Evolutionary conservation across 306 rosid genomes (phyloP), one percentile per base, ranked within the genome.

Genomic region (Fragaria vesca): DNA sequence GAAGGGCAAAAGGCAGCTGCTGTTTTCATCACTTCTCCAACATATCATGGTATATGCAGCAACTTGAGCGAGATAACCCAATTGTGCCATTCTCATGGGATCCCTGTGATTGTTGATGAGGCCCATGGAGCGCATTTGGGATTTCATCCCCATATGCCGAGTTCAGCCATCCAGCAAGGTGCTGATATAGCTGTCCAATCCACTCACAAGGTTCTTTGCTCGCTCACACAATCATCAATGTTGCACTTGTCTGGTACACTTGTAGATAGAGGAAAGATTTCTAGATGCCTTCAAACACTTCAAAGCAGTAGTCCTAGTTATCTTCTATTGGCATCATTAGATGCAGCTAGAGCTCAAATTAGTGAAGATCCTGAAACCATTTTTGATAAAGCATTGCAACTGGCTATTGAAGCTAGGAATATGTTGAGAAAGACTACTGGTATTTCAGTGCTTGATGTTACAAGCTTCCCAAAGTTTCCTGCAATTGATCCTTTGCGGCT

Each of bases 91-190:
- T 87, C 89, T 76, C 85, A 46, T 66, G 88, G 85, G 66, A 88
- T 94, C 83, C 97, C 97, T 77, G 78, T 94, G 71, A 88, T 91
- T 12, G 96, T 94, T 40, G 98, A 94, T 82, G 98, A 91, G 87
- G 98, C 98, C 76, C 98, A 94, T 28, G 98, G 97, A 26, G 94
- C 97, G 75, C 97, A 94, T 81, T 84, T 91, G 5, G 98, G 97
- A 65, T 88, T 94, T 76, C 97, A 93, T 77, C 80, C 97, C 38
- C 79, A 84, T 61, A 78, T 90, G 52, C 97, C 97, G 45, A 78
- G 76, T 57, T 90, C 97, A 6, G 96, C 96, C 38, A 90, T 93
- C 75, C 89, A 86, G 81, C 96, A 85, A 82, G 96, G 92, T 12
- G 96, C 88, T 79, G 97, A 93, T 88, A 66, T 90, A 69, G 83